A percentile compares a stretch with the other conserved stretches of the same genome.
Conservation (phyloP, 2,329 filamentous ascomycete genomes). For the Arthrinium phaeospermum region DNA sequence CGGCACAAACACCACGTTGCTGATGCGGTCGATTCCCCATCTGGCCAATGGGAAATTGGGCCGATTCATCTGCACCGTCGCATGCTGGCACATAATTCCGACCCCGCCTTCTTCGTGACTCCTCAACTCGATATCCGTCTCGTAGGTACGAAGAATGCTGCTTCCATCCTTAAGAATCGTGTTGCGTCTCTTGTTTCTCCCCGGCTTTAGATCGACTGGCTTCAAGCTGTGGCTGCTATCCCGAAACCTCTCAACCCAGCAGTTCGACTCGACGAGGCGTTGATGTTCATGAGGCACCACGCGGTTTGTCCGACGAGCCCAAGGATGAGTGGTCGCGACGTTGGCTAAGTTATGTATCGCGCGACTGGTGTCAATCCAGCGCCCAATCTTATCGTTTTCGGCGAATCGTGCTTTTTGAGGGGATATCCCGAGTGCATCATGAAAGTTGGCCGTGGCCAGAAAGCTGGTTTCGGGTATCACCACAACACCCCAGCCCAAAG, state of each 20-base stretch:
- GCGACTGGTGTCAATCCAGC: conserved; percentile 35
- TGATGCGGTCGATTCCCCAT: conserved; percentile 56
- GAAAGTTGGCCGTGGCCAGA: conserved; percentile 35
- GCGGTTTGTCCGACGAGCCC: conserved; percentile 25
- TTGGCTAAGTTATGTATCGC: conserved; percentile 31
- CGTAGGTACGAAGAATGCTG: conserved; percentile 54
- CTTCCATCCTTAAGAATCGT: conserved; percentile 27
- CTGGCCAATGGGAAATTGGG: conserved; percentile 20
- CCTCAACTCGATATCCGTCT: conserved; percentile 55
- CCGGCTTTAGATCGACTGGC: conserved; percentile 11
- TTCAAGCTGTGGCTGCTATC: conserved; percentile 1
- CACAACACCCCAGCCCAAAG: conserved; percentile 56
- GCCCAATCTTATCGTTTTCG: conserved; percentile 27
- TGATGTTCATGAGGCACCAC: neutral
- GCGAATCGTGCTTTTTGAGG: conserved; percentile 30
- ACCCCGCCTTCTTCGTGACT: conserved; percentile 34
- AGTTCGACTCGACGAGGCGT: conserved; percentile 13
- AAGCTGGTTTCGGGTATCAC: conserved; percentile 52
- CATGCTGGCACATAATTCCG: conserved; percentile 40
- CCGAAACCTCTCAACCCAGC: conserved; percentile 21
- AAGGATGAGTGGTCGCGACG: conserved; percentile 35
- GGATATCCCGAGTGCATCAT: conserved; percentile 40
- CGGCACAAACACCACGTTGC: conserved; percentile 68
- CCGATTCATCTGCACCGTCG: conserved; percentile 32
- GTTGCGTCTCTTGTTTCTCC: neutral